Evolutionary conservation across 2,329 filamentous ascomycete species (phyloP), one percentile per base, ranked within the genome.

Genomic region (Epichloe elymi): DNA sequence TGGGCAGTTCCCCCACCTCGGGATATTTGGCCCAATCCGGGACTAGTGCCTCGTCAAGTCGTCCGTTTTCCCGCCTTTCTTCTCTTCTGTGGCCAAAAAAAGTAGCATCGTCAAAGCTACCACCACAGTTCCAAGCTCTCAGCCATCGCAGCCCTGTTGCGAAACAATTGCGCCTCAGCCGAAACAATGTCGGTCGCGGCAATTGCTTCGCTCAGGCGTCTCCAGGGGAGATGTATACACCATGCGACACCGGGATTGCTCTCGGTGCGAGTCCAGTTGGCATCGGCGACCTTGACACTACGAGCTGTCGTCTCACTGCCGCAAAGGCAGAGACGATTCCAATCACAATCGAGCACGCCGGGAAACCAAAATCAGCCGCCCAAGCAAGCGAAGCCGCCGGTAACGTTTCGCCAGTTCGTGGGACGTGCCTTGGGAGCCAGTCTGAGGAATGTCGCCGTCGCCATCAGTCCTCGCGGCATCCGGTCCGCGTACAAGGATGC

Each of bases 401-500:
- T 68, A 23, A 67, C 63, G 2, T 67, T 68, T 49, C 55, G 59
- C 3, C 61, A 60, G 45, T 63, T 61, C 38, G 46, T 57, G 2
- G 57, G 60, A 0, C 62, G 63, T 10, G 61, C 63, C 5, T 59
- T 69, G 7, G 61, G 59, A 12, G 64, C 60, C 41, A 63, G 63
- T 36, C 54, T 70, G 43, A 62, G 66, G 30, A 70, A 68, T 51
- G 56, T 67, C 12, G 57, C 55, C 5, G 58, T 64, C 20, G 61
- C 65, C 2, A 33, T 67, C 51, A 70, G 64, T 36, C 66, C 66
- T 23, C 63, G 60, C 37, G 65, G 65, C 15, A 63, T 70, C 17
- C 62, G 60, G 37, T 59, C 61, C 36, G 65, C 65, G 1, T 69
- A 60, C 54, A 62, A 58, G 39, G 63, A 68, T 37, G 61, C 60